Conservation (phyloP, 306 rosid species). For the Dryas drummondii region DNA sequence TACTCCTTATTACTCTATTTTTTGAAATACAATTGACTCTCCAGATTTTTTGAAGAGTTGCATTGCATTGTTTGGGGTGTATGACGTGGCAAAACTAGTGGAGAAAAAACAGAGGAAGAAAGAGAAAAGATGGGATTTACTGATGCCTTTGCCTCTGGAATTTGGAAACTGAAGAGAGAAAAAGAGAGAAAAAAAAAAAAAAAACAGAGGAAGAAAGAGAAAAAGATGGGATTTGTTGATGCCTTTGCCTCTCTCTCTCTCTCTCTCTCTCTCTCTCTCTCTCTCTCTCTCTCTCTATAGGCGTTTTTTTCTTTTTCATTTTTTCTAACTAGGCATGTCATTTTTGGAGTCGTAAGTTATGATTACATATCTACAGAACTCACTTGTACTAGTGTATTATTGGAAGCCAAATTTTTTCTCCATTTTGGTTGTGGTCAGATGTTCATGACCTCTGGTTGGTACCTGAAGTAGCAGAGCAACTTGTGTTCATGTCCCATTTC, state of each 20-base stretch:
- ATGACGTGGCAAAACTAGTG: constrained; percentile 24
- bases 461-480: too few relatives aligned
- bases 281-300: too few relatives aligned
- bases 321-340: neutral
- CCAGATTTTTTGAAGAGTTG: neutral
- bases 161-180: constrained; percentile 40
- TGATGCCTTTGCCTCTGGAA: constrained; percentile 31
- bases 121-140: constrained; percentile 25
- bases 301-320: neutral
- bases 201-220: constrained; percentile 1
- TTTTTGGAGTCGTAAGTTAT: neutral
- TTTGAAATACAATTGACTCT: too few relatives aligned
- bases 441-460: too few relatives aligned
- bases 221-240: constrained; percentile 24
- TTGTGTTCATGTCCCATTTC: too few relatives aligned
- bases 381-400: neutral
- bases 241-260: constrained; percentile 10
- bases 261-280: too few relatives aligned
- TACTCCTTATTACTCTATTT: too few relatives aligned
- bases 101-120: constrained; percentile 15
- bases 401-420: neutral
- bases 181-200: neutral
- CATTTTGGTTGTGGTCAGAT: too few relatives aligned
- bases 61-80: neutral
- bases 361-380: neutral